Conservation (phyloP, 2,329 filamentous ascomycete genomes). For the Fusarium neocosmosporiellum region DNA sequence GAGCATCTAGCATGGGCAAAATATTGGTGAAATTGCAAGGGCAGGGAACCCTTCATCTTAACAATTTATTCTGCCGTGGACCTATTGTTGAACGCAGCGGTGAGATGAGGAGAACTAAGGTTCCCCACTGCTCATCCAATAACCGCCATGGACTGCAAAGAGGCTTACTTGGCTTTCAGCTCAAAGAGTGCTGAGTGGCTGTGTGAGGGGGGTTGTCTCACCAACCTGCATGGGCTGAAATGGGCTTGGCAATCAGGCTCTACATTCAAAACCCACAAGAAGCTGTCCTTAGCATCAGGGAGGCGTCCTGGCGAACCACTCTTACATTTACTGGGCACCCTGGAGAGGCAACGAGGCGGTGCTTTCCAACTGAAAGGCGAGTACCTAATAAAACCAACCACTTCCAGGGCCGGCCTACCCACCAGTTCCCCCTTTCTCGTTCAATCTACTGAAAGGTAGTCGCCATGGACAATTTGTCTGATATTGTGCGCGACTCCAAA, state of each 20-base stretch:
- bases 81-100: too few relatives aligned
- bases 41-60: too few relatives aligned
- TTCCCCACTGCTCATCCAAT: not conserved
- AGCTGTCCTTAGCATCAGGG: too few relatives aligned
- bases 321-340: not conserved
- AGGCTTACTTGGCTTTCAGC: not conserved
- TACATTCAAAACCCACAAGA: too few relatives aligned
- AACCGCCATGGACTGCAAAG: not conserved
- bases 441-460: not conserved
- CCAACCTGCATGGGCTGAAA: not conserved
- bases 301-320: not conserved
- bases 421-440: too few relatives aligned
- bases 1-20: too few relatives aligned
- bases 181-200: not conserved
- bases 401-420: too few relatives aligned
- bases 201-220: not conserved
- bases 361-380: rapidly evolving
- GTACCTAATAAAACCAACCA: not conserved
- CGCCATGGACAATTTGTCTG: not conserved
- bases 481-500: not conserved
- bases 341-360: not conserved
- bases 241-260: too few relatives aligned
- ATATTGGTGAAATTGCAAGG: too few relatives aligned
- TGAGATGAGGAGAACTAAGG: not conserved
- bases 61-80: too few relatives aligned